A percentile compares a stretch with the other conserved stretches of the same genome.
phyloP scores from a whole-genome alignment of 1,284 basidiomycete species.

The Wolfiporia cocos region DNA sequence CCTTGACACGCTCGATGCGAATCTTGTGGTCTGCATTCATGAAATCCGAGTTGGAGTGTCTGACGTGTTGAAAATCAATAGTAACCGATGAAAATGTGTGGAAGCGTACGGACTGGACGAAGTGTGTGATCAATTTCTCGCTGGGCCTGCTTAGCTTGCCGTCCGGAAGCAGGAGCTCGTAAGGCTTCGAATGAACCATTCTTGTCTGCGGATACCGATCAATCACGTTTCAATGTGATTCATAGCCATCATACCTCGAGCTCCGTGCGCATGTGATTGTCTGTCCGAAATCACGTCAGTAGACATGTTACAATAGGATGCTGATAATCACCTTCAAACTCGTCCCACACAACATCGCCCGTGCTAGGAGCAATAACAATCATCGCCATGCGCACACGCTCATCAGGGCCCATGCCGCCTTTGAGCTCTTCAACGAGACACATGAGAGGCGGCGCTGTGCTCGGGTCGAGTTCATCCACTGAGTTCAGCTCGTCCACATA shows the following conservation, averaged over 20 bases:
- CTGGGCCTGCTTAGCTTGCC: slow-evolving; percentile 63
- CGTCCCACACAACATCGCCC: slow-evolving; percentile 90
- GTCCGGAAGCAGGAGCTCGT: slow-evolving; percentile 73
- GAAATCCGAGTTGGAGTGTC: slow-evolving; percentile 29
- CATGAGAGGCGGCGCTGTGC: slow-evolving; percentile 54
- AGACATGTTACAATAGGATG: no score
- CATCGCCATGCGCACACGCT: slow-evolving; percentile 64
- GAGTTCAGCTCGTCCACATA: slow-evolving; percentile 73
- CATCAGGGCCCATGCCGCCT: slow-evolving; percentile 46
- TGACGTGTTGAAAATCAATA: background rate
- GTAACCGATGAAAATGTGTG: no score
- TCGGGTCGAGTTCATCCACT: slow-evolving; percentile 55
- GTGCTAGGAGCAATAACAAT: slow-evolving; percentile 83
- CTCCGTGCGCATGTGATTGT: slow-evolving; percentile 81
- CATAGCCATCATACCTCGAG: slow-evolving; percentile 54
- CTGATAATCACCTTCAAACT: slow-evolving; percentile 65
- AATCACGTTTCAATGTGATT: background rate
- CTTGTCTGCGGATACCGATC: slow-evolving; percentile 44
- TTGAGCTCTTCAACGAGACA: slow-evolving; percentile 65
- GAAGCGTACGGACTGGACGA: slow-evolving; percentile 56
- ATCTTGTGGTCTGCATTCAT: slow-evolving; percentile 40
- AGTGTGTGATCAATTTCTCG: slow-evolving; percentile 71
- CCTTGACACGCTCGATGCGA: slow-evolving; percentile 60
- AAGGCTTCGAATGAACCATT: slow-evolving; percentile 77
- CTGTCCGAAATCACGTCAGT: no score